Base-by-base conservation (phyloP, 257 asterid species). In the Jasminum sambac region DNA sequence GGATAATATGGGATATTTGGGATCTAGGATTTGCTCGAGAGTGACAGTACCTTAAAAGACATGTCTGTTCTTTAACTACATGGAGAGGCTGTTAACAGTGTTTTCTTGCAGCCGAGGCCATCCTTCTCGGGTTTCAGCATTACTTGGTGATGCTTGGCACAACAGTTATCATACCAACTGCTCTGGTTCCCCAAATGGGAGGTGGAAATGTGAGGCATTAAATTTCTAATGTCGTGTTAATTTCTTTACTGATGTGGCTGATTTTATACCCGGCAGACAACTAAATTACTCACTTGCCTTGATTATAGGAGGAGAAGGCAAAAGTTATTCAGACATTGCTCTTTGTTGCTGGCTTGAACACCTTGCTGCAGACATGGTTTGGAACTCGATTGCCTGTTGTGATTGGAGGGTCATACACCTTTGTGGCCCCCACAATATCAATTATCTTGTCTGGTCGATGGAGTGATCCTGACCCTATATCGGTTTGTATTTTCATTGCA, bases 111-210 rank as follows among this genome's bases (percentile, higher is more conserved):
- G 98, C 97, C 37, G 98, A 92, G 74, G 97, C 98, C 16, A 90
- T 92, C 77, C 95, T 92, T 72, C 96, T 90, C 42, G 98, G 97
- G 14, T 92, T 92, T 79, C 98, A 92, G 69, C 98, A 92, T 78
- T 92, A 92, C 77, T 78, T 92, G 64, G 98, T 92, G 74, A 90
- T 90, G 98, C 95, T 92, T 41, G 96, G 96, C 41, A 92, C 98
- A 7, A 73, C 95, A 10, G 96, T 90, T 76, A 85, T 92, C 80
- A 92, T 92, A 72, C 92, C 98, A 44, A 86, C 97, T 17, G 97
- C 96, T 66, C 84, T 92, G 25, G 98, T 92, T 79, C 97, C 97
- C 63, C 98, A 92, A 80, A 92, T 92, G 98, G 98, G 98, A 80
- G 98, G 98, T 40, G 95, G 96, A 88, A 88, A 92, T 76, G 98